Base-by-base conservation (phyloP, 495 filamentous ascomycete species). In the Xylaria grammica region DNA sequence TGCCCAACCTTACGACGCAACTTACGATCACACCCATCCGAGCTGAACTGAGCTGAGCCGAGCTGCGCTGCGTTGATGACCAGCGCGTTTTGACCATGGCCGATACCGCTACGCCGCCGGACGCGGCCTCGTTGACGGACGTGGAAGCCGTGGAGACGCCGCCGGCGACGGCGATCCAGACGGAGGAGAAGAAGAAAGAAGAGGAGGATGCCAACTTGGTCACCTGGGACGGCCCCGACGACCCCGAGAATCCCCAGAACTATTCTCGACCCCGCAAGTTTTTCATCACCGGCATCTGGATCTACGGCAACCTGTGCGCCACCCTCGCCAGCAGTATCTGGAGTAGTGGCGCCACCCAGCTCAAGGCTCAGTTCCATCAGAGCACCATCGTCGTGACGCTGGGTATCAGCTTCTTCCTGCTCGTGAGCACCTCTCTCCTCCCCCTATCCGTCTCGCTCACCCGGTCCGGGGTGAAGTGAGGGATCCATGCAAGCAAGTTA, bases 221-320 rank as follows among this genome's bases (percentile, higher is more conserved):
- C n/a, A 50, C 52, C 13, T 72, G 65, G 64, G 48, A 67, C 15
- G 65, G 61, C n/a, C 73, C 73, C 13, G 69, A 84, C 26, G 86
- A 89, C 60, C 82, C 83, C 1, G 78, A 80, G 49, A 85, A 87
- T 56, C 86, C 86, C 2, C 77, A 79, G 68, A 88, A 89, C 67
- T 85, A 77, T 65, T 67, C 78, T 0, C 50, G 57, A 2, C 42
- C 57, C 27, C 76, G 77, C 51, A 90, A 90, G 78, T 87, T 85
- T 81, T 45, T 78, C 0, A 80, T 87, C 56, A 90, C 88, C 1
- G 78, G 87, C 68, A 76, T 85, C 24, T 77, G 86, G 71, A 81
- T 81, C 11, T 68, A 71, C 1, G 79, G 89, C 77, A 88, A 85
- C 4, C 79, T 89, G 74, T 78, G 88, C 51, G 87, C 87, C 11